A percentile compares a stretch with the other conserved stretches of the same genome.
phyloP scores from a whole-genome alignment of 257 asterid species.

The Verbascum thapsus region DNA sequence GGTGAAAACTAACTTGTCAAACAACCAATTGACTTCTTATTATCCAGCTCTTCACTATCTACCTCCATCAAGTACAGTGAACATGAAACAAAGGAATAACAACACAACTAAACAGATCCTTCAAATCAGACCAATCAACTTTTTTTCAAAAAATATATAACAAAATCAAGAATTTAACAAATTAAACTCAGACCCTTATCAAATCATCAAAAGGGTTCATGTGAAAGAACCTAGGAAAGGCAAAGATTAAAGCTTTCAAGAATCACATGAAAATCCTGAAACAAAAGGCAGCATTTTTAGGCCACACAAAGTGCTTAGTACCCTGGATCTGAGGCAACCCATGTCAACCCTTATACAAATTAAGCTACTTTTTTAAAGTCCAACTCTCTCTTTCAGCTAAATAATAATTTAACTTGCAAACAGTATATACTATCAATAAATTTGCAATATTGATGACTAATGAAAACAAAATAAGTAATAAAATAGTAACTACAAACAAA shows the following conservation, averaged over 20 bases:
- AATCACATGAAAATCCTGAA: slow-evolving; percentile 79
- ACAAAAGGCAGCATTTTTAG: slow-evolving; percentile 38
- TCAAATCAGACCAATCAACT: slow-evolving; percentile 41
- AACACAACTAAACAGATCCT: slow-evolving; percentile 38
- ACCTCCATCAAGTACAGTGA: slow-evolving; percentile 29
- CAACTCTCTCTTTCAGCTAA: slow-evolving; percentile 47
- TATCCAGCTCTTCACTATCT: slow-evolving; percentile 36
- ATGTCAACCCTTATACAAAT: slow-evolving; percentile 57
- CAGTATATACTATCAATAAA: slow-evolving; percentile 34
- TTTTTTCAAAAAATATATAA: neutral
- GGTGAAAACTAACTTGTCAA: slow-evolving; percentile 37
- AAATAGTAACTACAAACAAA: slow-evolving; percentile 19
- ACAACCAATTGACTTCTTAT: slow-evolving; percentile 21
- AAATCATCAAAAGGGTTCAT: slow-evolving; percentile 38
- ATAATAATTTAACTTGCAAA: slow-evolving; percentile 37
- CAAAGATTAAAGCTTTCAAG: slow-evolving; percentile 44
- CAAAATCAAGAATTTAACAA: slow-evolving; percentile 24
- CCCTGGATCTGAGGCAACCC: slow-evolving; percentile 96
- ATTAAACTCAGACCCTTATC: slow-evolving; percentile 37
- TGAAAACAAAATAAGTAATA: slow-evolving; percentile 21
- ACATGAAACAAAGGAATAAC: slow-evolving; percentile 7
- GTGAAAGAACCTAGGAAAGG: slow-evolving; percentile 55
- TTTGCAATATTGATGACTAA: slow-evolving; percentile 13
- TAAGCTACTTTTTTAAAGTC: slow-evolving; percentile 38
- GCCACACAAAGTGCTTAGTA: slow-evolving; percentile 44